These are phyloP conservation scores for Penicillium hesseltinei DNA, from an alignment of 2,329 filamentous ascomycete species.

Conservation along the genomic window DNA sequence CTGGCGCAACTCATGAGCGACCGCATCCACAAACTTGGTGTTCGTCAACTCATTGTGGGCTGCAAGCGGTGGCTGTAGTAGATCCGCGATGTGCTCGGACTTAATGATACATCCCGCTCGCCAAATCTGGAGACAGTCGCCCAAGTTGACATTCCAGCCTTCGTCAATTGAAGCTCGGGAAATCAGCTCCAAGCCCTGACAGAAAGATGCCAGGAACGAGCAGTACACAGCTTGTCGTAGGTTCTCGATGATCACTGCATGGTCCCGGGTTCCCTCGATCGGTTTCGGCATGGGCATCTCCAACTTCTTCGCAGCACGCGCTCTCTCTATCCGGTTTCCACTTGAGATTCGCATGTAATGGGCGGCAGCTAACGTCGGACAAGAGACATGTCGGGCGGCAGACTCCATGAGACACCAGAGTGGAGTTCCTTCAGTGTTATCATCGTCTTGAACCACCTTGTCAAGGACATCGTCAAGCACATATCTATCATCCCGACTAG, in stretches of 20 bases:
- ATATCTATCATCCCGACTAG: conserved; percentile 41
- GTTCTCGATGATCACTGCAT: conserved; percentile 54
- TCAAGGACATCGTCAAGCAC: conserved; percentile 64
- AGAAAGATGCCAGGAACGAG: conserved; percentile 61
- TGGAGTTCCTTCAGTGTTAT: conserved; percentile 65
- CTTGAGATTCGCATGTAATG: conserved; percentile 65
- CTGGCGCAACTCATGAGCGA: conserved; percentile 55
- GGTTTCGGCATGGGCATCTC: conserved; percentile 41
- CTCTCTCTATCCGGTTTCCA: conserved; percentile 58
- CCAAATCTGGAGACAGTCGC: conserved; percentile 57
- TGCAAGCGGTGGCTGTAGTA: conserved; percentile 47
- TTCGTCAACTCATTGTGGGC: conserved; percentile 32
- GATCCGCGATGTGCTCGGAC: conserved; percentile 61
- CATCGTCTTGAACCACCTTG: conserved; percentile 69
- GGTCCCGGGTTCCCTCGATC: conserved; percentile 32
- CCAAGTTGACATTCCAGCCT: conserved; percentile 53
- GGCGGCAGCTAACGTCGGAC: conserved; percentile 61
- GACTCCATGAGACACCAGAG: conserved; percentile 65
- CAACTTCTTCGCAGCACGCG: conserved; percentile 51
- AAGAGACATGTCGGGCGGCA: conserved; percentile 60
- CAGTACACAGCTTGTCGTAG: conserved; percentile 62
- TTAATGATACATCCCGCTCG: conserved; percentile 70
- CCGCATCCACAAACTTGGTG: conserved; percentile 43
- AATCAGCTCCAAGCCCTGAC: conserved; percentile 66
- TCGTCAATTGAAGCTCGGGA: conserved; percentile 57